A percentile compares a stretch with the other conserved stretches of the same genome.
These are phyloP conservation scores for Lasiodiplodia sp. DNA, from an alignment of 2,329 filamentous ascomycete species.

Conservation along the genomic window DNA sequence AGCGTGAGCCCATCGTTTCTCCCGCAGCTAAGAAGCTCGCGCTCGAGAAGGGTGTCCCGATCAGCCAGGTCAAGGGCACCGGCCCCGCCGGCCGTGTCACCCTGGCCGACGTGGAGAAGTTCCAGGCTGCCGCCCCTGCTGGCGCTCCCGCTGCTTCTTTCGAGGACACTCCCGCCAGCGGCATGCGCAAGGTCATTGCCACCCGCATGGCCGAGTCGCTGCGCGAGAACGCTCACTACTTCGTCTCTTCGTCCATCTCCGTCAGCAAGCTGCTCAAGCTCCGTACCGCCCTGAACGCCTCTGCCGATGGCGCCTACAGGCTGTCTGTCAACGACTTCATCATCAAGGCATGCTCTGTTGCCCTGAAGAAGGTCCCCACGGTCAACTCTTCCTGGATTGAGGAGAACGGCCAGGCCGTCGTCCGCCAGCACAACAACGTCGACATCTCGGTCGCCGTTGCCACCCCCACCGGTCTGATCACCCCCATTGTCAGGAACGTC, in stretches of 20 bases:
- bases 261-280: slow-evolving; percentile 97
- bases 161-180: slow-evolving; percentile 82
- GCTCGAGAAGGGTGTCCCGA: slow-evolving; percentile 80
- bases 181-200: slow-evolving; percentile 99
- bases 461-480: slow-evolving; percentile 93
- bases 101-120: slow-evolving; percentile 92
- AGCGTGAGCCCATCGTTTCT: slow-evolving; percentile 78
- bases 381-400: slow-evolving; percentile 94
- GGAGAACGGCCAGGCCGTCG: slow-evolving; percentile 76
- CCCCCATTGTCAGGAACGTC: slow-evolving; percentile 92
- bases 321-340: slow-evolving; percentile 99
- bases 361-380: slow-evolving; percentile 90
- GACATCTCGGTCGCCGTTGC: slow-evolving; percentile 96
- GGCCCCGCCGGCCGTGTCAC: slow-evolving; percentile 88
- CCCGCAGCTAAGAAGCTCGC: slow-evolving; percentile 82
- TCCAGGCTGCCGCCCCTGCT: slow-evolving; percentile 61
- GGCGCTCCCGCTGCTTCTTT: slow-evolving; percentile 67
- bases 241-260: slow-evolving; percentile 88
- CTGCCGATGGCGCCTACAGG: slow-evolving; percentile 93
- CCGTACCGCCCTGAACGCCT: slow-evolving; percentile 88
- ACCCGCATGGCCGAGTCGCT: slow-evolving; percentile 86
- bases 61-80: slow-evolving; percentile 83
- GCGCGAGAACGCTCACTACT: slow-evolving; percentile 97
- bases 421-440: slow-evolving; percentile 91
- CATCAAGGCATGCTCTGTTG: slow-evolving; percentile 91